Evolutionary conservation across 1,284 basidiomycete genomes (phyloP).

Genomic region (Sanghuangporus sanghuang): DNA sequence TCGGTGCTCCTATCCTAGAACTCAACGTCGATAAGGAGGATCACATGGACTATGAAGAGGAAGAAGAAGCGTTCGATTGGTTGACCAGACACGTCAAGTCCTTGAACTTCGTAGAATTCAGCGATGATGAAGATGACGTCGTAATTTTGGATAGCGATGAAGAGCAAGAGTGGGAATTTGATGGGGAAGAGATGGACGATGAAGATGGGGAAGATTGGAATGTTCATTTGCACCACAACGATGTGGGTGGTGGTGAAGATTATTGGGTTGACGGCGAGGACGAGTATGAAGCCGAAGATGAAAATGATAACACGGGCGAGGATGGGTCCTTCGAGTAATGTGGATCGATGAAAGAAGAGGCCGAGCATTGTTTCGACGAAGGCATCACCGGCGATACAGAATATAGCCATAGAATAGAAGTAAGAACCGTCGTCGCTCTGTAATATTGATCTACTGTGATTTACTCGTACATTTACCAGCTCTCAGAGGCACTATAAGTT

Average conservation of each 20-base stretch:
- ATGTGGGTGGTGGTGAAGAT: constrained; percentile 18
- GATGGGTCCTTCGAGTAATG: constrained; percentile 2
- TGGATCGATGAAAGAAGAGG: neutral
- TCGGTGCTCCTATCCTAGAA: constrained; percentile 3
- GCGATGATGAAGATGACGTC: neutral
- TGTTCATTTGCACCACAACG: constrained; percentile 16
- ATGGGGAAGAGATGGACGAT: constrained; percentile 17
- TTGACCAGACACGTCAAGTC: constrained; percentile 1
- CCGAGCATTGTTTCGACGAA: constrained; percentile 11
- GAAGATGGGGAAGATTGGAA: constrained; percentile 29
- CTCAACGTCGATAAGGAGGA: constrained; percentile 8
- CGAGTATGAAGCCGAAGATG: constrained; percentile 12
- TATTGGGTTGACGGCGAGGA: constrained; percentile 16
- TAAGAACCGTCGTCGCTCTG: constrained; percentile 1
- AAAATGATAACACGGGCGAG: constrained; percentile 18
- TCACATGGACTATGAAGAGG: neutral
- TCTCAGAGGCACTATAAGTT: too few species aligned
- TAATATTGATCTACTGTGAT: too few species aligned
- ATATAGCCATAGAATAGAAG: neutral
- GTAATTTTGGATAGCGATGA: constrained; percentile 20
- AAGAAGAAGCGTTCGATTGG: neutral
- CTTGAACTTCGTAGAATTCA: constrained; percentile 4
- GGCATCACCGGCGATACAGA: neutral
- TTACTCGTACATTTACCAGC: too few species aligned
- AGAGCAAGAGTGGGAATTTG: constrained; percentile 22